Percentiles rank a stretch among this genome's conserved stretches.
phyloP scores from a whole-genome alignment of 2,329 filamentous ascomycete species.

The Calonectria honghensis region DNA sequence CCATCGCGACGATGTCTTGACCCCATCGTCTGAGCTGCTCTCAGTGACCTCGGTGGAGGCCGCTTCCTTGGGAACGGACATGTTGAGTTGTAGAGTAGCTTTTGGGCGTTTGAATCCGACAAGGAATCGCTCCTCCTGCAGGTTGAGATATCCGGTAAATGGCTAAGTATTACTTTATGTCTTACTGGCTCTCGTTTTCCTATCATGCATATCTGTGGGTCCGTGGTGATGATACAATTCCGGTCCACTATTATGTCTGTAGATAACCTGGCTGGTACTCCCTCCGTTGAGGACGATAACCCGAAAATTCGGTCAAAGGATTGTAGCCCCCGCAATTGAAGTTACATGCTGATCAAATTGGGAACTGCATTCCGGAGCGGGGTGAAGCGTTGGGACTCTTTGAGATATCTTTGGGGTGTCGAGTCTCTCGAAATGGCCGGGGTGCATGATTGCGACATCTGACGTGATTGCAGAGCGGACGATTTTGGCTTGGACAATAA shows the following conservation, averaged over 20 bases:
- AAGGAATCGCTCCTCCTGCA: neutral
- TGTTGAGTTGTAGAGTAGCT: neutral
- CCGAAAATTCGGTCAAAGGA: conserved; percentile 15
- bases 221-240: conserved; percentile 13
- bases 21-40: neutral
- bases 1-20: neutral
- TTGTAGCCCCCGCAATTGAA: conserved; percentile 3
- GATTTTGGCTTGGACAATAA: neutral
- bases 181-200: neutral
- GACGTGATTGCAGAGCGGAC: conserved; percentile 13
- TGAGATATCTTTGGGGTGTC: neutral
- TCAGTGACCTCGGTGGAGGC: neutral
- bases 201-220: conserved; percentile 11
- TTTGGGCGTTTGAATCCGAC: neutral
- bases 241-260: conserved; percentile 21
- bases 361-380: conserved; percentile 9
- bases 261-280: neutral
- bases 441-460: conserved; percentile 26
- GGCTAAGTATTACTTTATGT: neutral
- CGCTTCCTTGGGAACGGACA: neutral
- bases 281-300: neutral
- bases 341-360: neutral
- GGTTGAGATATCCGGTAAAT: neutral
- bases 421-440: neutral
- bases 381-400: neutral